Conservation (phyloP, 2,329 filamentous ascomycete genomes). For the Fusarium musae region DNA sequence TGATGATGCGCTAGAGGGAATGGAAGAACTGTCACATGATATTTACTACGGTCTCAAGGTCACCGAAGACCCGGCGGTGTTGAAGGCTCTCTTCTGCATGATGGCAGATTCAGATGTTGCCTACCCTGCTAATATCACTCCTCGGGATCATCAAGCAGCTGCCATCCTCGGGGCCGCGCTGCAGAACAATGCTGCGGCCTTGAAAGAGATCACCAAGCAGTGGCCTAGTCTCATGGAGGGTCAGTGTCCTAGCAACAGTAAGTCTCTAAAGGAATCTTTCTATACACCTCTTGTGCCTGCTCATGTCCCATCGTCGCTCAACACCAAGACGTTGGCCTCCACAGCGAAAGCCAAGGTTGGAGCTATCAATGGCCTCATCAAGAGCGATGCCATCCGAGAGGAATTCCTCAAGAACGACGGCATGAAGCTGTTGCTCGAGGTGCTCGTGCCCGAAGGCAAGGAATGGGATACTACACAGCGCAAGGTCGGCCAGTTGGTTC, state of each 20-base stretch:
- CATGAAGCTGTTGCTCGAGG: slow-evolving; percentile 64
- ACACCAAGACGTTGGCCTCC: slow-evolving; percentile 41
- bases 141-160: slow-evolving; percentile 64
- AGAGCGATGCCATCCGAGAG: slow-evolving; percentile 61
- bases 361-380: slow-evolving; percentile 67
- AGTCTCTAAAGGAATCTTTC: slow-evolving; percentile 51
- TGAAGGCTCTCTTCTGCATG: slow-evolving; percentile 68
- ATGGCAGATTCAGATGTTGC: slow-evolving; percentile 52
- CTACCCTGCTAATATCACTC: slow-evolving; percentile 42
- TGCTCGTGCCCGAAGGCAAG: slow-evolving; percentile 60
- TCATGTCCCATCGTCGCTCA: slow-evolving; percentile 29
- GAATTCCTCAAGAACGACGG: slow-evolving; percentile 67
- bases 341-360: slow-evolving; percentile 56
- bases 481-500: slow-evolving; percentile 67
- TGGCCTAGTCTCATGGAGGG: slow-evolving; percentile 58
- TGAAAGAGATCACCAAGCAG: slow-evolving; percentile 60
- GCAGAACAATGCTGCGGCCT: slow-evolving; percentile 73
- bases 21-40: slow-evolving; percentile 74
- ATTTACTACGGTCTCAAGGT: slow-evolving; percentile 76
- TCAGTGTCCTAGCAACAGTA: slow-evolving; percentile 49
- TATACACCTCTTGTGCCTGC: slow-evolving; percentile 56
- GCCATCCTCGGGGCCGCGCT: slow-evolving; percentile 67
- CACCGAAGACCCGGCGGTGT: slow-evolving; percentile 63
- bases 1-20: slow-evolving; percentile 63
- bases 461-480: slow-evolving; percentile 63